These are phyloP conservation scores for Tripterygium wilfordii DNA, from an alignment of 177 flowering plant genomes.

Conservation along the genomic window DNA sequence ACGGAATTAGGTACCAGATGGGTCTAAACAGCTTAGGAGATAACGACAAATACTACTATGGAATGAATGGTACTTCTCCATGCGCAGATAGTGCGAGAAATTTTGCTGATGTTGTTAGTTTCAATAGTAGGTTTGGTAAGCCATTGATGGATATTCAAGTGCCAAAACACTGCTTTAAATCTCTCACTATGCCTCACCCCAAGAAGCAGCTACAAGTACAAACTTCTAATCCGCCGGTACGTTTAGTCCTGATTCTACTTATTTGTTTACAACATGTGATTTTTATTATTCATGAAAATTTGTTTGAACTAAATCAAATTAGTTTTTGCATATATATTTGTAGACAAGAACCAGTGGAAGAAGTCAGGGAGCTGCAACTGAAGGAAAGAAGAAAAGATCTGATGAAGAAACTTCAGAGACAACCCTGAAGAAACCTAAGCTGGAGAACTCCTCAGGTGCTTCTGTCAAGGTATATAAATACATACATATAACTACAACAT, in stretches of 20 bases:
- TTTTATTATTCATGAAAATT: no score
- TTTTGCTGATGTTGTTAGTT: slow-evolving; percentile 29
- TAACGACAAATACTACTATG: slow-evolving; percentile 15
- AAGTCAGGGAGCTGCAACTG: slow-evolving; percentile 27
- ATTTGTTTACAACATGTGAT: no score
- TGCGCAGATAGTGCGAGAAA: slow-evolving; percentile 26
- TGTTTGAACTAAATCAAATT: not conserved
- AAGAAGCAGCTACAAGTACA: slow-evolving; percentile 36
- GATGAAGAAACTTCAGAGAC: slow-evolving; percentile 38
- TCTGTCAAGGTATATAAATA: slow-evolving; percentile 38
- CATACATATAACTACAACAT: not conserved
- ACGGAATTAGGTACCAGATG: slow-evolving; percentile 19
- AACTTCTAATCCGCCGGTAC: slow-evolving; percentile 30
- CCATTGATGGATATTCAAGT: slow-evolving; percentile 26
- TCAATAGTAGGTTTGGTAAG: slow-evolving; percentile 24
- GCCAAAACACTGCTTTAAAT: slow-evolving; percentile 20
- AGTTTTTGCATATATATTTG: slow-evolving; percentile 2
- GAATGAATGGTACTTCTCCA: slow-evolving; percentile 7
- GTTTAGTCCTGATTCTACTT: not conserved
- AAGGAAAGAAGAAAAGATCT: slow-evolving; percentile 57
- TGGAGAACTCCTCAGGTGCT: slow-evolving; percentile 35
- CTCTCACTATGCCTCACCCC: slow-evolving; percentile 19
- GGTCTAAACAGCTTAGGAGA: slow-evolving; percentile 21
- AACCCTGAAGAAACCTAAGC: slow-evolving; percentile 43
- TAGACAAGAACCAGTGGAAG: slow-evolving; percentile 38